Evolutionary conservation across 2,329 filamentous ascomycete genomes (phyloP), one percentile per base, ranked within the genome.

Genomic region (Intubia oerlemansii): DNA sequence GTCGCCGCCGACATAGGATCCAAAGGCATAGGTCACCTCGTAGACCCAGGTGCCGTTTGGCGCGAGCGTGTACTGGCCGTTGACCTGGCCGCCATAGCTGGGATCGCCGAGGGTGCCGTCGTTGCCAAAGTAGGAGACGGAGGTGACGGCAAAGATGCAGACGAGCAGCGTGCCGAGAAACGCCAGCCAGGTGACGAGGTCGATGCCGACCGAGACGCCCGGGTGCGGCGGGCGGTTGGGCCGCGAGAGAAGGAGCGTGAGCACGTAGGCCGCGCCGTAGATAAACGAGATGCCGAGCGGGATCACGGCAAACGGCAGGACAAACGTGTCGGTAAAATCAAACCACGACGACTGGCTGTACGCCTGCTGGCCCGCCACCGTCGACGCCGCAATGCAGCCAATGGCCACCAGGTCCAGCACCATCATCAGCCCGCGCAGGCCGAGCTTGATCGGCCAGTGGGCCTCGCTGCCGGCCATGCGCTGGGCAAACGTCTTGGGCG

Each of bases 11-110:
- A 20, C 13, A 14, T 24, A 13, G 27, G 25, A 25, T n/a, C n/a
- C n/a, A n/a, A n/a, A n/a, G 19, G 19, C 15, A 12, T 25, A 20
- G 21, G 24, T 34, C 4, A 34, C 22, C 15, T 24, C 13, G 30
- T 32, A 38, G 6, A 34, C 32, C 36, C 34, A 39, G 5, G 32
- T 35, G 26, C 34, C 35, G 29, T 34, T 33, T 25, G 29, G n/a
- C 10, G 21, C 24, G 8, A 13, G 17, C 11, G 21, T 17, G 28
- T 36, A 36, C 11, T 11, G 2, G 24, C 35, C 35, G 13, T 3
- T 3, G 17, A 24, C 27, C 17, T n/a, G 5, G 13, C n/a, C 3
- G 21, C 4, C 7, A 21, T 30, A 29, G 25, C 12, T 16, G n/a
- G 23, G 17, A 19, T 30, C 17, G 12, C 16, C 12, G 9, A 36